Evolutionary conservation across 228 moss, liverwort and hornwort genomes (phyloP).

Genomic region (Sphagnum magellanicum): DNA sequence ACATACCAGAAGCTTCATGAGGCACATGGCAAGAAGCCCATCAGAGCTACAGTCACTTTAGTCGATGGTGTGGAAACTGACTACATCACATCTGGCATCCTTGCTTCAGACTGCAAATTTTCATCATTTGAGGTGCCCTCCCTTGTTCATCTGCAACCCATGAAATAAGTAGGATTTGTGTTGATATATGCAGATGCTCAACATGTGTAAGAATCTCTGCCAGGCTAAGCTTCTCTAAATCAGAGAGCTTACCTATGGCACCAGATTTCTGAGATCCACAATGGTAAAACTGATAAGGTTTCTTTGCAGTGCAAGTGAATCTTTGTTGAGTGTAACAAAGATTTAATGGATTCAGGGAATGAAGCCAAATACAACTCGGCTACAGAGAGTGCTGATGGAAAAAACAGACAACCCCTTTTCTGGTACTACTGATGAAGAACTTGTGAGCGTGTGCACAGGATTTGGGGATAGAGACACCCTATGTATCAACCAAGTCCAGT

Average conservation of each 20-base stretch:
- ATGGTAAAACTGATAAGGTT: not conserved
- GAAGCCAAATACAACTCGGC: not conserved
- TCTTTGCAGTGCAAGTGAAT: not conserved
- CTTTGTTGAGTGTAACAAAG: no score
- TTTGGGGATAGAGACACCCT: not conserved
- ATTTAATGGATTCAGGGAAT: not conserved
- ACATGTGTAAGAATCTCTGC: not conserved
- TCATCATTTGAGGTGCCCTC: conserved; percentile 65
- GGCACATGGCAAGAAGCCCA: conserved; percentile 49
- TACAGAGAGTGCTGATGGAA: not conserved
- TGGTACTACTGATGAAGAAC: not conserved
- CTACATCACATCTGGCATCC: conserved; percentile 61
- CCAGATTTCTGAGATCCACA: not conserved
- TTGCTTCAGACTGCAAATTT: conserved; percentile 77
- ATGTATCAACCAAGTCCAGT: not conserved
- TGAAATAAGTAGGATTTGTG: not conserved
- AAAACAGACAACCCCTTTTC: not conserved
- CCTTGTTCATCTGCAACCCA: not conserved
- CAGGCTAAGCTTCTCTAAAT: not conserved
- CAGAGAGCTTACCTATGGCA: not conserved
- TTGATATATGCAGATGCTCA: not conserved
- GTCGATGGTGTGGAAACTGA: conserved; percentile 73
- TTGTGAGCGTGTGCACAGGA: conserved; percentile 1
- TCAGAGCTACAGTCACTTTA: conserved; percentile 35
- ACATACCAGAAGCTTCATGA: conserved; percentile 71